These are phyloP conservation scores for Neurospora sp. DNA, from an alignment of 495 filamentous ascomycete species.

Conservation along the genomic window DNA sequence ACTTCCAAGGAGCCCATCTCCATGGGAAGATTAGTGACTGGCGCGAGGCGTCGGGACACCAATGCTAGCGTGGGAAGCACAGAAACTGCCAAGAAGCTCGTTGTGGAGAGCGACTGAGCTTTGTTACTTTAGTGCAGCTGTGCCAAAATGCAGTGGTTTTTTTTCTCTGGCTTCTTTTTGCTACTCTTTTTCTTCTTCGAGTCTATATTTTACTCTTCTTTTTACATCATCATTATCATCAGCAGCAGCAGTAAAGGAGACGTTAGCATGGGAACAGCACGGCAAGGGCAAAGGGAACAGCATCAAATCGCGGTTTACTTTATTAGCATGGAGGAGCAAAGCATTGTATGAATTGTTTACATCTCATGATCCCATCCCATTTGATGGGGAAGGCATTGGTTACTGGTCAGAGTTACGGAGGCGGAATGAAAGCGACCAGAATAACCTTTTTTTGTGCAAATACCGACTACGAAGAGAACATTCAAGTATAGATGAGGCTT, in stretches of 20 bases:
- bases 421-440: neutral
- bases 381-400: neutral
- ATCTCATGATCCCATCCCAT: neutral
- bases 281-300: neutral
- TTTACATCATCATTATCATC: neutral
- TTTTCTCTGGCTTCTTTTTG: neutral
- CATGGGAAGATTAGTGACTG: slow-evolving; percentile 21
- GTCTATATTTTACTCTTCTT: neutral
- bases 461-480: neutral
- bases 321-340: neutral
- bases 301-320: neutral
- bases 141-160: neutral
- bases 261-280: neutral
- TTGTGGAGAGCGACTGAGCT: slow-evolving; percentile 23
- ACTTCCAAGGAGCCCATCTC: slow-evolving; percentile 16
- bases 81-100: slow-evolving; percentile 47
- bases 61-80: slow-evolving; percentile 43
- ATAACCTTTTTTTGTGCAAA: neutral
- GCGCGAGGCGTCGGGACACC: slow-evolving; percentile 35
- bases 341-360: neutral
- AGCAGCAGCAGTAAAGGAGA: neutral
- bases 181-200: neutral
- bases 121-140: neutral
- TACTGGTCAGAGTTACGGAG: neutral
- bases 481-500: neutral